Conservation (phyloP, 176 grass and related monocot genomes). For the Stipa capillata region DNA sequence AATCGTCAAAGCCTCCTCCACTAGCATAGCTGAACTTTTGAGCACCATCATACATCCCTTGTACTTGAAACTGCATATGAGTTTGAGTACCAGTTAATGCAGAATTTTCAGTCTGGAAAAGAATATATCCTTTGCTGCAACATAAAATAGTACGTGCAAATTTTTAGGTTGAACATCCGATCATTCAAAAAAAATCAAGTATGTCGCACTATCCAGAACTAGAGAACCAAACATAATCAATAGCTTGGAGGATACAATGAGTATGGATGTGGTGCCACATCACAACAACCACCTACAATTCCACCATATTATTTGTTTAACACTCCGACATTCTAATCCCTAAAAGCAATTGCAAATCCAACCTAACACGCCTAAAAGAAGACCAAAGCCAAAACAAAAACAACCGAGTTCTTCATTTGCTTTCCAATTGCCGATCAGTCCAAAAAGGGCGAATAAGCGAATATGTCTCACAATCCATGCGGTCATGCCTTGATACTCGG, state of each 20-base stretch:
- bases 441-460: too few relatives aligned
- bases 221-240: slow-evolving; percentile 9
- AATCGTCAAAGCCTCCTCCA: slow-evolving; percentile 51
- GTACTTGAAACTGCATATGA: slow-evolving; percentile 52
- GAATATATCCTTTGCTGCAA: neutral
- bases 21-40: slow-evolving; percentile 40
- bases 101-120: neutral
- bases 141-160: neutral
- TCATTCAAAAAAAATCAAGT: neutral
- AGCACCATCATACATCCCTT: slow-evolving; percentile 57
- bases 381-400: neutral
- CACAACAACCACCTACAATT: neutral
- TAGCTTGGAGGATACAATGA: neutral
- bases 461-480: neutral
- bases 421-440: neutral
- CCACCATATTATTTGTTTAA: neutral
- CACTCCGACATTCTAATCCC: neutral
- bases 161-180: neutral
- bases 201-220: neutral
- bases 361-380: slow-evolving; percentile 2
- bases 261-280: neutral
- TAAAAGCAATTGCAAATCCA: neutral
- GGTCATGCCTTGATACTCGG: neutral
- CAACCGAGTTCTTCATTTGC: neutral
- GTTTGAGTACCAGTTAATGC: slow-evolving; percentile 3